Percentiles rank a stretch among this genome's conserved stretches.
phyloP scores from a whole-genome alignment of 768 basidiomycete genomes.

The Lactarius indigo region DNA sequence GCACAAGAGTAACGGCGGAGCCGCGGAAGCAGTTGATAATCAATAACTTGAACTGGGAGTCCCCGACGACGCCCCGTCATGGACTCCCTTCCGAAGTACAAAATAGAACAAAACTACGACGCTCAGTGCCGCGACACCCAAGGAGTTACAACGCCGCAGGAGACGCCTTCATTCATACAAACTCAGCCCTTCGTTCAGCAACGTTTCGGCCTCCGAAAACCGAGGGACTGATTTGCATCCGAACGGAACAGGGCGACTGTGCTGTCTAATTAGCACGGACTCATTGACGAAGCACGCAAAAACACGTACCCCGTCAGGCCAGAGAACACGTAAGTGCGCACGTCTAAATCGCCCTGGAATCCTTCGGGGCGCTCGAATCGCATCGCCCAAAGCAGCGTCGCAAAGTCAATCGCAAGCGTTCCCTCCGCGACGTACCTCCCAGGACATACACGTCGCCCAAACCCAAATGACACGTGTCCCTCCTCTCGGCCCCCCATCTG shows the following conservation, averaged over 20 bases:
- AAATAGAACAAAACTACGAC: neutral
- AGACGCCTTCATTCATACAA: neutral
- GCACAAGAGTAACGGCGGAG: too few relatives aligned
- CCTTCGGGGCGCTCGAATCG: constrained; percentile 18
- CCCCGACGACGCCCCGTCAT: too few relatives aligned
- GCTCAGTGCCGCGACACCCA: neutral
- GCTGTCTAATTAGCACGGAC: neutral
- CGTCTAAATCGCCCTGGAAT: constrained; percentile 2
- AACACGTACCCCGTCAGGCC: constrained; percentile 17
- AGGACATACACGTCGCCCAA: constrained; percentile 29
- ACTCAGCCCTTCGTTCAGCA: neutral
- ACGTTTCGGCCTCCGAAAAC: neutral
- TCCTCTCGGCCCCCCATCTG: too few relatives aligned
- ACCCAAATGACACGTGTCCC: constrained; percentile 30
- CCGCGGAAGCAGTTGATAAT: too few relatives aligned
- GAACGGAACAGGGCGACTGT: constrained; percentile 20
- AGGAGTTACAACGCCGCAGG: neutral
- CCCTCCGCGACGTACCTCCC: constrained; percentile 34
- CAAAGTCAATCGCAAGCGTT: constrained; percentile 33
- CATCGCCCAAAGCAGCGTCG: constrained; percentile 31
- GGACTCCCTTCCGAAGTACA: neutral
- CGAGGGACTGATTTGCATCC: constrained; percentile 17
- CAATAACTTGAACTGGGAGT: too few relatives aligned
- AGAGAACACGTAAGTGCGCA: neutral
- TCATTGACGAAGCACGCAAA: neutral